phyloP scores from a whole-genome alignment of 345 rosid species.

The Salix koriyanagi region DNA sequence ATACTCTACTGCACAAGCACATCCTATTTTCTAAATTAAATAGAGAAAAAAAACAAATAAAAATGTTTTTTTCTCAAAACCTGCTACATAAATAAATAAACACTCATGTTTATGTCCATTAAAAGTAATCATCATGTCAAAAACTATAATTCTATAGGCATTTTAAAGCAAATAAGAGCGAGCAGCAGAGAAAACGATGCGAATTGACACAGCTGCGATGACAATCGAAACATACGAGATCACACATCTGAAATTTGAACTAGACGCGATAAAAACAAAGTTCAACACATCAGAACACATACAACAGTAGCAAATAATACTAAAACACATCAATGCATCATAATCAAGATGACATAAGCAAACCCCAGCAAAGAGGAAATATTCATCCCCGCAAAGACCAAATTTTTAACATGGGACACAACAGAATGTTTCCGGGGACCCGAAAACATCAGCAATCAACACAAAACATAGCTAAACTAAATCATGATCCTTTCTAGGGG shows the following conservation, averaged over 20 bases:
- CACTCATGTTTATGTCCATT: background rate
- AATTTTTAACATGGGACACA: background rate
- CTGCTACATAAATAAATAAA: too few relatives aligned
- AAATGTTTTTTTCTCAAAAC: too few relatives aligned
- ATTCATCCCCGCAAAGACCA: background rate
- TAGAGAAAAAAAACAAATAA: too few relatives aligned
- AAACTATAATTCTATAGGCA: background rate
- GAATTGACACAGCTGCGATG: background rate
- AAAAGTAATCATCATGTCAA: background rate
- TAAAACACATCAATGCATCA: background rate
- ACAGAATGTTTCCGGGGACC: background rate
- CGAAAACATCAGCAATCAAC: background rate
- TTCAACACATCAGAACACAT: background rate
- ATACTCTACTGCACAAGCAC: too few relatives aligned
- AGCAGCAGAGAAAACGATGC: background rate
- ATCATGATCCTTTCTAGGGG: background rate
- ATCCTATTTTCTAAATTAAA: too few relatives aligned
- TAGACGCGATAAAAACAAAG: background rate
- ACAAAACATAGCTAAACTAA: background rate
- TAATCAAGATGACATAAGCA: background rate
- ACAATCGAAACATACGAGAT: background rate
- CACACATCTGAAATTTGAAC: background rate
- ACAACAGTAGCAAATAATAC: background rate
- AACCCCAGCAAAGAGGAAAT: background rate
- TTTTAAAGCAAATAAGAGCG: background rate